These are phyloP conservation scores for Pyrus communis DNA, from an alignment of 306 rosid species.

Conservation along the genomic window DNA sequence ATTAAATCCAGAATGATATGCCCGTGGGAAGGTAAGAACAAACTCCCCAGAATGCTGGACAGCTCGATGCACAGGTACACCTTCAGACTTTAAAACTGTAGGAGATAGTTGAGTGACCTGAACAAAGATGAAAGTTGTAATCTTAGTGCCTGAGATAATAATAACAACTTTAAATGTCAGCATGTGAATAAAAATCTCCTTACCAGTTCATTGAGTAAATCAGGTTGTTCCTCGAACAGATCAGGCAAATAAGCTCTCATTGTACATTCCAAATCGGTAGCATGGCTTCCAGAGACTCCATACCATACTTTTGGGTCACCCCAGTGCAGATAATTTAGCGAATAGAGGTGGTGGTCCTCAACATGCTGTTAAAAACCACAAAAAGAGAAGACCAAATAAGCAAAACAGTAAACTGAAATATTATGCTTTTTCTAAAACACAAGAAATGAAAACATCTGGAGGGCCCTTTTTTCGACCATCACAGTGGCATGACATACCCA, in stretches of 20 bases:
- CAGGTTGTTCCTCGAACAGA: slow-evolving; percentile 83
- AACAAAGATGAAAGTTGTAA: slow-evolving; percentile 20
- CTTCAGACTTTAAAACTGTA: slow-evolving; percentile 82
- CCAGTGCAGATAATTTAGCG: slow-evolving; percentile 83
- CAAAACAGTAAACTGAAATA: slow-evolving; percentile 9
- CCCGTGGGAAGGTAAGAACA: slow-evolving; percentile 95
- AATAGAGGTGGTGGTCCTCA: slow-evolving; percentile 96
- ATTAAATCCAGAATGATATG: slow-evolving; percentile 92
- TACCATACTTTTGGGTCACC: slow-evolving; percentile 97
- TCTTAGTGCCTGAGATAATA: background rate
- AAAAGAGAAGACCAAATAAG: background rate
- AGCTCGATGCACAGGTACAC: slow-evolving; percentile 75
- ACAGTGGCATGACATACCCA: slow-evolving; percentile 62
- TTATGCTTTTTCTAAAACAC: background rate
- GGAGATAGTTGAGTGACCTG: slow-evolving; percentile 98
- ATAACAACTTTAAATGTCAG: background rate
- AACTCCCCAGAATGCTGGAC: slow-evolving; percentile 83
- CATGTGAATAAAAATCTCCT: background rate
- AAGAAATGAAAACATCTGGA: background rate
- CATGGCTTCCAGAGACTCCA: slow-evolving; percentile 81
- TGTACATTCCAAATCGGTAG: slow-evolving; percentile 58
- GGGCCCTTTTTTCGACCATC: background rate
- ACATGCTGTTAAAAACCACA: slow-evolving; percentile 66
- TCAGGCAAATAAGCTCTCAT: slow-evolving; percentile 87
- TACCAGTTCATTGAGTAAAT: slow-evolving; percentile 95